These are phyloP conservation scores for Suillus lakei DNA, from an alignment of 768 basidiomycete genomes.

Conservation along the genomic window DNA sequence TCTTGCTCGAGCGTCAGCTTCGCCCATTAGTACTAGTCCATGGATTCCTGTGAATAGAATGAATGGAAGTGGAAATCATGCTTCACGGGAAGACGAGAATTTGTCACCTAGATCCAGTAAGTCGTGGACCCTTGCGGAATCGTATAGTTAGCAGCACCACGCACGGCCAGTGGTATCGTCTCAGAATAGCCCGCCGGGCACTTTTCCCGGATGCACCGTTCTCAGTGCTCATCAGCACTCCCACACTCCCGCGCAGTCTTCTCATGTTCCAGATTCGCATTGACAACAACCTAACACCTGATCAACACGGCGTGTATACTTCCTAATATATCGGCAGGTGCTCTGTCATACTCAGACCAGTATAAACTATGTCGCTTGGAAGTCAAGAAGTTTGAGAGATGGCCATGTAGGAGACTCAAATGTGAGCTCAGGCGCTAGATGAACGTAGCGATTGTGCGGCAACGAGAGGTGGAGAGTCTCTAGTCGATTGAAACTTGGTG, in stretches of 20 bases:
- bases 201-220: not conserved
- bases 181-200: not conserved
- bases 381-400: not conserved
- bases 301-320: not conserved
- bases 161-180: not conserved
- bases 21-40: slow-evolving; percentile 1
- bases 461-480: not conserved
- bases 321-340: not conserved
- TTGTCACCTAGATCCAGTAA: not conserved
- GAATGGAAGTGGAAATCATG: not conserved
- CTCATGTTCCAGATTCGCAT: not conserved
- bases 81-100: not conserved
- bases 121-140: not conserved
- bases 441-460: not conserved
- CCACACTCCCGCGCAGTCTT: not conserved
- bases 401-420: not conserved
- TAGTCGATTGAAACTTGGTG: not conserved
- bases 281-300: not conserved
- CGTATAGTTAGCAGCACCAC: not conserved
- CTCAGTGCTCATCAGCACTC: not conserved
- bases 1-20: not conserved
- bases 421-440: slow-evolving; percentile 1
- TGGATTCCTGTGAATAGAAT: not conserved
- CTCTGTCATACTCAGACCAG: not conserved
- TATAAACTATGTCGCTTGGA: not conserved